Percentiles rank a stretch among this genome's conserved stretches.
These are phyloP conservation scores for Paecilomyces fulvus DNA, from an alignment of 2,329 filamentous ascomycete species.

Conservation along the genomic window DNA sequence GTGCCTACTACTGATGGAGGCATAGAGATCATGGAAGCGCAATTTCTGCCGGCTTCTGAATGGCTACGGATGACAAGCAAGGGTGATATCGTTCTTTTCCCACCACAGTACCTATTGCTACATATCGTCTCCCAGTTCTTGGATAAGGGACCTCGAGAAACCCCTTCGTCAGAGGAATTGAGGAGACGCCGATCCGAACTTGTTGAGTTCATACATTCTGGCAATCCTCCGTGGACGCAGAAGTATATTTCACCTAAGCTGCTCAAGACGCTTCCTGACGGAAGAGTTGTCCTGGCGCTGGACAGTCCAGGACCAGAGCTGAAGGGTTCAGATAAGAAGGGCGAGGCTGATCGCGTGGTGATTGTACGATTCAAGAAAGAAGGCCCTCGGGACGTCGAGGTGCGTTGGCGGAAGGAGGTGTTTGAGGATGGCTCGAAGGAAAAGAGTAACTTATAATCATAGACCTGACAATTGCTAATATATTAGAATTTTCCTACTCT, in stretches of 20 bases:
- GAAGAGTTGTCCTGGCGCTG: conserved; percentile 45
- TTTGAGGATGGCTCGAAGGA: conserved; percentile 25
- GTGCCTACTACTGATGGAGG: conserved; percentile 64
- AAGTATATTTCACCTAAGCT: conserved; percentile 40
- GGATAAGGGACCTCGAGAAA: conserved; percentile 23
- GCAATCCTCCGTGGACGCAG: conserved; percentile 37
- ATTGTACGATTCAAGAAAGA: conserved; percentile 50
- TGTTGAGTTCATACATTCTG: conserved; percentile 40
- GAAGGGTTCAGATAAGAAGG: conserved; percentile 39
- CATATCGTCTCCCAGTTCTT: conserved; percentile 44
- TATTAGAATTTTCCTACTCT: no score
- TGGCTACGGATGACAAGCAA: conserved; percentile 60
- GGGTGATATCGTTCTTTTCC: conserved; percentile 74
- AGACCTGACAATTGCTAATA: neutral
- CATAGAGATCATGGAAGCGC: conserved; percentile 64
- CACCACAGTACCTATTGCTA: conserved; percentile 67
- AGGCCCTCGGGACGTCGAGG: conserved; percentile 48
- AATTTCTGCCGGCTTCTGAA: conserved; percentile 60
- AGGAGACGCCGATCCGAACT: conserved; percentile 36
- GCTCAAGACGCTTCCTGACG: conserved; percentile 34
- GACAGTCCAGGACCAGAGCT: conserved; percentile 50
- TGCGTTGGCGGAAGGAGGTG: conserved; percentile 42
- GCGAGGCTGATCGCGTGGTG: conserved; percentile 48
- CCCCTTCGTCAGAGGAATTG: conserved; percentile 18
- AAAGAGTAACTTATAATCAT: conserved; percentile 23